Base-by-base conservation (phyloP, 2,329 filamentous ascomycete genomes). In the Penicillium griseofulvum region DNA sequence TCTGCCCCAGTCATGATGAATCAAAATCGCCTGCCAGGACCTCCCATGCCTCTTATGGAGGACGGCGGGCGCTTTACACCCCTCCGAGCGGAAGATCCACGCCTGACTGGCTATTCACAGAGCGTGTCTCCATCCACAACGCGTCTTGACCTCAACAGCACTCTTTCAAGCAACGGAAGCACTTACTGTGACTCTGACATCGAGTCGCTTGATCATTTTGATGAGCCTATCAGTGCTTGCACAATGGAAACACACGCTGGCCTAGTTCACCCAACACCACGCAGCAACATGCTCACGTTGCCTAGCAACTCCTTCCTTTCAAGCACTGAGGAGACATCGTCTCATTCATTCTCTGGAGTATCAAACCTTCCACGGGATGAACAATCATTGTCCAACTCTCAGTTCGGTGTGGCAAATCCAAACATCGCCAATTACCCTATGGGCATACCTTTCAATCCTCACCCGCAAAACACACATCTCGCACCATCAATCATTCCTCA, bases 221-320 rank as follows among this genome's bases (percentile, higher is more conserved):
- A 49, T 0, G 38, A 54, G 6, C 22, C 50, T 4, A 49, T 49
- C 5, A 17, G 3, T 7, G 14, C 41, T 12, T 28, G 8, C 9
- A 16, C 2, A 1, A 22, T 11, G 6, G 37, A 45, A 10, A n/a
- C n/a, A 2, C 31, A 52, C 5, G 33, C 28, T 14, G 29, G 29
- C 22, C 53, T 55, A 10, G 33, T 56, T 5, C 63, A 66, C 19
- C 57, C 63, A 31, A 41, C 54, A 19, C 55, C 55, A n/a, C 49
- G 12, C 10, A 41, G n/a, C 19, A 41, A 14, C 14, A 49, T 51
- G 33, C 31, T 8, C 39, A 52, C 57, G 22, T 26, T 52, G 3
- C 19, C 48, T 6, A 55, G 50, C 33, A 53, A 56, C 28, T 55
- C 54, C 1, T 60, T 63, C 6, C 47, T 57, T 9, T 41, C 48